Evolutionary conservation across 2,329 filamentous ascomycete species (phyloP).

Genomic region (Alternaria dauci): DNA sequence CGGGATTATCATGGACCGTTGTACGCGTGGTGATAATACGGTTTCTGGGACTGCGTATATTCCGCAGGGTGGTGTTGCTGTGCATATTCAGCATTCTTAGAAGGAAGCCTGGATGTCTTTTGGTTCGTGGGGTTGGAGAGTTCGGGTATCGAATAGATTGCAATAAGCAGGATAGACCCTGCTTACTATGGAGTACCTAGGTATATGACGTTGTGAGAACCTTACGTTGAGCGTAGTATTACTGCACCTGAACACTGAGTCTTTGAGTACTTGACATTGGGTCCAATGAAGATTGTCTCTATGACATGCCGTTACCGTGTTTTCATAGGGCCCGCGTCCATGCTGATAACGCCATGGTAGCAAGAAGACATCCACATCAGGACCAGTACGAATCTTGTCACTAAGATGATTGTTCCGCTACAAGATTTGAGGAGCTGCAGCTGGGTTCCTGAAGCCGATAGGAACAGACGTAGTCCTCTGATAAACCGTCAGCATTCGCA

Average conservation of each 20-base stretch:
- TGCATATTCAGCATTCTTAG: slow-evolving; percentile 3
- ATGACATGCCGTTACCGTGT: not conserved
- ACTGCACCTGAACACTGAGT: not conserved
- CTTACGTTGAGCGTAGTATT: not conserved
- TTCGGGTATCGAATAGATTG: not conserved
- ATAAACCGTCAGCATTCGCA: not conserved
- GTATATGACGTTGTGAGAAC: not conserved
- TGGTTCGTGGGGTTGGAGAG: not conserved
- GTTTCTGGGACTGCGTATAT: slow-evolving; percentile 11
- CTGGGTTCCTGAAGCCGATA: not conserved
- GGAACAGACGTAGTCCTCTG: not conserved
- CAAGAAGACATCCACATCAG: not conserved
- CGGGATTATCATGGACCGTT: slow-evolving; percentile 17
- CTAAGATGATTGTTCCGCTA: not conserved
- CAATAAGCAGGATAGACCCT: not conserved
- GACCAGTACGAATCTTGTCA: not conserved
- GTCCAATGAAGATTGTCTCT: not conserved
- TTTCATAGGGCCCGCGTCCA: not conserved
- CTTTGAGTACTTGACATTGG: not conserved
- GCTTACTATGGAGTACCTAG: not conserved
- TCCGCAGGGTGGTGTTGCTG: slow-evolving; percentile 6
- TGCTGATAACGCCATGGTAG: not conserved
- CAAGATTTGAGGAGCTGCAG: not conserved
- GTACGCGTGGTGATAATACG: slow-evolving; percentile 13
- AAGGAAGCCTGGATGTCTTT: not conserved